Base-by-base conservation (phyloP, 768 basidiomycete species). In the Kwoniella mangroviensis region DNA sequence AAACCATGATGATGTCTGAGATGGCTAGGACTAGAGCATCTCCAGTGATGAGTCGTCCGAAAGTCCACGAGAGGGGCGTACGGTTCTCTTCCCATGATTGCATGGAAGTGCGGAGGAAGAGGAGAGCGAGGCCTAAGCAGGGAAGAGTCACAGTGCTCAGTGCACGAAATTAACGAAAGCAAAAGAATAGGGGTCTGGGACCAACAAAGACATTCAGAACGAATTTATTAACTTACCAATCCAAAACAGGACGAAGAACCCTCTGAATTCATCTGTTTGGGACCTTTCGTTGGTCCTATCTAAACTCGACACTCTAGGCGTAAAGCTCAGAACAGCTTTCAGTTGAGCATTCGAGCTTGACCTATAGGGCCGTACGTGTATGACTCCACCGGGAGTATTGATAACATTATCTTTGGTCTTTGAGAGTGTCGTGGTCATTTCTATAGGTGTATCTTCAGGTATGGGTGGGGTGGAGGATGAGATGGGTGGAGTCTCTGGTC, bases 241-340 rank as follows among this genome's bases (percentile, higher is more conserved):
- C 86, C 97, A 98, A 85, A 98, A 98, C 60, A 98, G 87, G 3
- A 91, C 89, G 83, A 94, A 98, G 85, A 98, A 98, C 1, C 96
- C 96, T 60, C 94, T 88, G 82, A 97, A 97, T 82, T 94, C 91
- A 83, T 98, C 96, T 11, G 87, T 83, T 40, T 88, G 88, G 22
- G 90, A 90, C 12, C 84, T 82, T 77, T 89, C 88, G 80, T 97
- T 96, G 71, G 86, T 85, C 57, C 88, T 90, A 83, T 98, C 94
- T 75, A 98, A 93, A 62, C 86, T 87, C 3, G 93, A 94, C 68
- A 90, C 89, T 60, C 96, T 88, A 4, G 95, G 93, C 5, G 90
- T 87, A 83, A 97, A 98, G 21, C 91, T 90, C 76, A 96, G 86
- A 70, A 93, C 84, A 0, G 94, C 92, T 54, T 91, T 89, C 13